These are phyloP conservation scores for Apophysomyces trapeziformis DNA, from an alignment of 371 early-diverging fungal genomes.

Conservation along the genomic window DNA sequence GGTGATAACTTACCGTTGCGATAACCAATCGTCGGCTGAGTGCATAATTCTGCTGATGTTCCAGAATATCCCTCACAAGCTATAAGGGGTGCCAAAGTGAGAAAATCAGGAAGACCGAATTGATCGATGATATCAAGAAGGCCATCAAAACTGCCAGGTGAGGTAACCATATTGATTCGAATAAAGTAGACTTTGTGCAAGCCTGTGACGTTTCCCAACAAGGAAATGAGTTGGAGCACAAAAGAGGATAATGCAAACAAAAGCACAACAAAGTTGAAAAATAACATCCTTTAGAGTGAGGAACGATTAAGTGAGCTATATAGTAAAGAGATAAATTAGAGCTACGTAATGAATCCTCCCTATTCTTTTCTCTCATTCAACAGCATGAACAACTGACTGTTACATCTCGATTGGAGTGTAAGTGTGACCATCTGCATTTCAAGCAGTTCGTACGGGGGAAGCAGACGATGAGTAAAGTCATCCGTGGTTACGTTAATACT, in stretches of 20 bases:
- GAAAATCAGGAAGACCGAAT: slow-evolving; percentile 18
- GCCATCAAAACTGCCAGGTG: slow-evolving; percentile 12
- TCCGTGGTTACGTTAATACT: neutral
- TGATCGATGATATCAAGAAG: slow-evolving; percentile 5
- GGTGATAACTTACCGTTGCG: slow-evolving; percentile 13
- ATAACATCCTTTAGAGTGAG: neutral
- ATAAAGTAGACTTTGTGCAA: slow-evolving; percentile 20
- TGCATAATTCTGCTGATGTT: slow-evolving; percentile 1
- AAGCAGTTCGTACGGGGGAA: too few species aligned
- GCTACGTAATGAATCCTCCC: neutral
- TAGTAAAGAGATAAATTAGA: neutral
- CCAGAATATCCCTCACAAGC: slow-evolving; percentile 15
- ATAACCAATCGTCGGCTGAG: slow-evolving; percentile 18
- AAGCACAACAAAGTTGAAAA: slow-evolving; percentile 12
- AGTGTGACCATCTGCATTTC: neutral
- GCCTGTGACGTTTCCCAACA: slow-evolving; percentile 22
- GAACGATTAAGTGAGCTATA: neutral
- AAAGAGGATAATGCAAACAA: slow-evolving; percentile 16
- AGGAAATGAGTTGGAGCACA: slow-evolving; percentile 19
- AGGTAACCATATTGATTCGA: slow-evolving; percentile 15
- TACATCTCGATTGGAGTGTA: neutral
- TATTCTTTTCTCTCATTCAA: neutral
- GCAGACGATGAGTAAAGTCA: neutral
- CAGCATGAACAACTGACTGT: neutral
- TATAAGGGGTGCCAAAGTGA: slow-evolving; percentile 22